Base-by-base conservation (phyloP, 257 asterid genomes). In the Scutellaria galericulata region DNA sequence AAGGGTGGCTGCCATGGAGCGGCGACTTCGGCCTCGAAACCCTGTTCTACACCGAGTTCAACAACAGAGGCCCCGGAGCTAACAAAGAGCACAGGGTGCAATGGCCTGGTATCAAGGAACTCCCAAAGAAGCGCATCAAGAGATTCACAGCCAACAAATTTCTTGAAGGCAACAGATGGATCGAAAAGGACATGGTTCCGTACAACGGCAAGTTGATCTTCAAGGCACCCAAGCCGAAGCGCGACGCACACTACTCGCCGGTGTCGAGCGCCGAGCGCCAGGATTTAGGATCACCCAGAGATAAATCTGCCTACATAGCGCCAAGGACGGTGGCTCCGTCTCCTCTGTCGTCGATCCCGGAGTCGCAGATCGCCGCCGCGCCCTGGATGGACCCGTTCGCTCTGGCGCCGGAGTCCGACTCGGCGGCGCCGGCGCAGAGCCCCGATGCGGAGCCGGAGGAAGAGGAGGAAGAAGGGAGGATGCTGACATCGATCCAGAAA, bases 1-100 rank as follows among this genome's bases (percentile, higher is more conserved):
- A 85, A 6, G 97, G 97, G 12, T 91, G 93, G 91, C 70, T 87
- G 15, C 83, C 89, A 3, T 91, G 97, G 97, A 77, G 75, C 44
- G 81, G 20, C 8, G 79, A 82, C 0, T 89, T 80, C 10, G 96
- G 86, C 8, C 62, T 85, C 0, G 59, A 82, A 0, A 91, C 93
- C 0, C 70, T 91, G 1, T 83, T 89, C 71, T 91, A 91, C 77
- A 68, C 89, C 0, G 97, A 91, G 62, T 89, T 86, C 75, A 91
- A 87, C 76, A 91, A 91, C 75, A 59, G 88, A 6, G 97, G 96
- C 12, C 88, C 93, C 1, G 93, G 85, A 1, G 79, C 96, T 0
- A 10, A 57, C 0, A 91, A 91, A 78, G 35, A 7, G 1, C 57
- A 76, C 0, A 82, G 97, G 1, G 81, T 75, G 7, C 73, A 77